These are phyloP conservation scores for Ambrosia artemisiifolia DNA, from an alignment of 129 eudicot genomes.

Conservation along the genomic window DNA sequence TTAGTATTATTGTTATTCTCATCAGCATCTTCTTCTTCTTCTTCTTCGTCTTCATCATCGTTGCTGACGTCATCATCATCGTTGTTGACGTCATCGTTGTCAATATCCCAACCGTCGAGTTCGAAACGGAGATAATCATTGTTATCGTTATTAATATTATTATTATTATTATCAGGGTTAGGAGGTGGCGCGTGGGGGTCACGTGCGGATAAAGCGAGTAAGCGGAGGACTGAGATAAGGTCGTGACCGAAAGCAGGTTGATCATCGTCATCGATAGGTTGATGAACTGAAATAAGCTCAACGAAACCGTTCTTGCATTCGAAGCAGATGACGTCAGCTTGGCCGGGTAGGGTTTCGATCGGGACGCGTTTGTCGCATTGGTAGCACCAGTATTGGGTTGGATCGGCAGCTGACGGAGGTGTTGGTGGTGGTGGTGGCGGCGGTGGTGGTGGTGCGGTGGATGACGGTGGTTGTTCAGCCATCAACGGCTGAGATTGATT, in stretches of 20 bases:
- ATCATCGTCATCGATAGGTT: conserved; percentile 29
- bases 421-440: conserved; percentile 27
- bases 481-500: not conserved
- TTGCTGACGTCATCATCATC: conserved; percentile 29
- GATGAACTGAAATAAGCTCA: conserved; percentile 47
- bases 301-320: conserved; percentile 87
- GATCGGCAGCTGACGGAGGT: conserved; percentile 8
- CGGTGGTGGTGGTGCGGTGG: conserved; percentile 15
- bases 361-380: conserved; percentile 79
- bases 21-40: not conserved
- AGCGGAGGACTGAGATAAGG: conserved; percentile 64
- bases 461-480: conserved; percentile 25
- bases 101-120: conserved; percentile 68
- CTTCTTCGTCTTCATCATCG: conserved; percentile 22
- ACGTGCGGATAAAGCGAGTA: conserved; percentile 73
- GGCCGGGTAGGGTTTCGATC: conserved; percentile 66
- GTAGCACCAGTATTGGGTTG: conserved; percentile 76
- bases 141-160: conserved; percentile 34
- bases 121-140: conserved; percentile 63
- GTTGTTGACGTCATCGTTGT: conserved; percentile 15
- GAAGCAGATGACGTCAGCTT: conserved; percentile 52
- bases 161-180: conserved; percentile 47
- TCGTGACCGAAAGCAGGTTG: conserved; percentile 46
- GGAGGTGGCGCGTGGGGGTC: conserved; percentile 66
- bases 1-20: conserved; percentile 3